These are phyloP conservation scores for Thraustochytrium sp. DNA, from an alignment of 352 stramenopile genomes.

Conservation along the genomic window DNA sequence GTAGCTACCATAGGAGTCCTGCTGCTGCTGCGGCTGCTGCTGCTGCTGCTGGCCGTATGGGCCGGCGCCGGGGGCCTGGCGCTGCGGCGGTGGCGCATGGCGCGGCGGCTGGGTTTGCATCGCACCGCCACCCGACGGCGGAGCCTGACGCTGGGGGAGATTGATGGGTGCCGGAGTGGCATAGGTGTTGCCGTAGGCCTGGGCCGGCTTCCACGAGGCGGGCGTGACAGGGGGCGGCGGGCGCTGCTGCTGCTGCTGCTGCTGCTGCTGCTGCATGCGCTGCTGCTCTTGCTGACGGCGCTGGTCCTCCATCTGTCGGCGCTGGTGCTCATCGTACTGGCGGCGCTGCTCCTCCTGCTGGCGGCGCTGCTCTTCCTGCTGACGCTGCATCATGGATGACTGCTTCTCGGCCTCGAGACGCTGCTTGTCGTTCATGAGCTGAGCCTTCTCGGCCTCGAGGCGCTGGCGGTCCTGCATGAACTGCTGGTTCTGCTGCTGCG, in stretches of 20 bases:
- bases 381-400: background rate
- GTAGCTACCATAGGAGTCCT: background rate
- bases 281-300: background rate
- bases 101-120: slow-evolving; percentile 5
- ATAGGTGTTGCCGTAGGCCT: slow-evolving; percentile 30
- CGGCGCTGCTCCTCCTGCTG: slow-evolving; percentile 19
- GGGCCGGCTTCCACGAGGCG: slow-evolving; percentile 15
- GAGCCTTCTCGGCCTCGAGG: background rate
- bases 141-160: background rate
- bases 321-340: slow-evolving; percentile 9
- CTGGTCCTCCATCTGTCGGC: background rate
- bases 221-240: slow-evolving; percentile 20
- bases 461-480: background rate
- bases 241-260: background rate
- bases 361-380: slow-evolving; percentile 1
- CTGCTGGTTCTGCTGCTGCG: slow-evolving; percentile 32
- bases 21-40: slow-evolving; percentile 19
- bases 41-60: background rate
- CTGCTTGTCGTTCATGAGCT: slow-evolving; percentile 8
- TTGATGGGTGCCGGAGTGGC: slow-evolving; percentile 32
- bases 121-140: background rate
- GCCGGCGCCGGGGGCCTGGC: background rate
- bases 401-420: background rate
- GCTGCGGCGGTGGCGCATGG: background rate
- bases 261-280: background rate